Evolutionary conservation across 2,329 filamentous ascomycete species (phyloP), one percentile per base, ranked within the genome.

Genomic region (Verticillium klebahnii): DNA sequence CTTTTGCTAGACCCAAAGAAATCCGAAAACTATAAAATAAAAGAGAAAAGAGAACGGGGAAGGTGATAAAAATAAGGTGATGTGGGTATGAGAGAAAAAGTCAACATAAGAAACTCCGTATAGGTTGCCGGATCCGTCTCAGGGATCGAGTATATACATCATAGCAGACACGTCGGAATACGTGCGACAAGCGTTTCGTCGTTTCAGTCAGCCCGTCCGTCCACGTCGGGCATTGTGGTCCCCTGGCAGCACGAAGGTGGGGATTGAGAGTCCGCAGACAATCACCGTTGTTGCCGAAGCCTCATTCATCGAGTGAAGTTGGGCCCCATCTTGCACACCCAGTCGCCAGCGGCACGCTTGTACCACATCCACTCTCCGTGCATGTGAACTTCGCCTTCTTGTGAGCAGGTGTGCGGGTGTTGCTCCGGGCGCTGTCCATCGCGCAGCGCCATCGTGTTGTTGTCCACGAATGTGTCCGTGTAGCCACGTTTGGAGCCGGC

Each of bases 381-480:
- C 29, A 29, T 29, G 29, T 29, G 29, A 4, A 29, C 29, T 29
- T 29, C 29, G 29, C 29, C 29, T 29, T 29, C 29, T 6, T 29
- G 29, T 4, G 29, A 29, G 29, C 29, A 29, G 29, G 29, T 29
- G 29, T 29, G 29, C 5, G 29, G 29, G 29, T 29, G 29, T 29
- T 29, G 29, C 29, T 29, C 29, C 58, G 75, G 76, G 32, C 77
- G 70, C 63, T 75, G 71, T 3, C 76, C 73, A 45, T 79, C 77
- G 67, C 73, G 71, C 6, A 77, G 69, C 1, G 74, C 69, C 1
- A 74, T 69, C 23, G 69, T 67, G 3, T 63, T 64, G 60, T 65
- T 63, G 12, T 64, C 62, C 8, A 19, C 17, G 32, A 67, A 65
- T 1, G 66, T 66, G 11, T 66, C 61, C 2, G 40, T 52, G 40